Base-by-base conservation (phyloP, 495 filamentous ascomycete genomes). In the Oleoguttula mirabilis region DNA sequence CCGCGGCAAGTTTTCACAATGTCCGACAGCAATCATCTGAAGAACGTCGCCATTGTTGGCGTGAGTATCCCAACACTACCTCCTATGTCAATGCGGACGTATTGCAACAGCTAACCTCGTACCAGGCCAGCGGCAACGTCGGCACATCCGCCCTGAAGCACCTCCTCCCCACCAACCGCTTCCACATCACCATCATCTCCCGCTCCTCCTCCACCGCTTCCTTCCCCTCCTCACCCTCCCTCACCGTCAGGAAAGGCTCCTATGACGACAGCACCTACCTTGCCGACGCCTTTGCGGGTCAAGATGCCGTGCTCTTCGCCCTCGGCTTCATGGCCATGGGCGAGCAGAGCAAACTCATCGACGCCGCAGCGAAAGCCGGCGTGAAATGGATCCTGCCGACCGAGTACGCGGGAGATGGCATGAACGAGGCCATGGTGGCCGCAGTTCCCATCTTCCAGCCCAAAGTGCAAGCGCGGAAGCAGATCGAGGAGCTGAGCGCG, bases 341-440 rank as follows among this genome's bases (percentile, higher is more conserved):
- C 36, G n/a, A 36, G 19, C 66, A 77, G 14, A 30, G 12, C 21
- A 61, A 65, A 33, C 62, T 84, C 39, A 57, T 79, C 46, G 49
- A 66, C 2, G 79, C 79, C 0, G 80, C 80, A 1, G 73, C 64
- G 3, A 61, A 69, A 30, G 79, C 80, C 1, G 69, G 68, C 3
- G 72, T 84, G 0, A 60, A 56, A 0, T 81, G 72, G 60, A 58
- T 84, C 40, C 52, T 83, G 28, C 79, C 81, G 14, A 80, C 80
- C 55, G 66, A 65, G 8, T 52, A 48, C 21, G 39, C 37, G 6
- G 39, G 19, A 8, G 39, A 34, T 25, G 22, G 32, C 1, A 15
- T n/a, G 19, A 43, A 37, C 17, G 14, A 48, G 21, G 27, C 28
- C 4, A 21, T 33, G 44, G 20, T 22, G 15, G 24, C 42, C 24